phyloP scores from a whole-genome alignment of 768 basidiomycete genomes.

The Lentinula detonsa region DNA sequence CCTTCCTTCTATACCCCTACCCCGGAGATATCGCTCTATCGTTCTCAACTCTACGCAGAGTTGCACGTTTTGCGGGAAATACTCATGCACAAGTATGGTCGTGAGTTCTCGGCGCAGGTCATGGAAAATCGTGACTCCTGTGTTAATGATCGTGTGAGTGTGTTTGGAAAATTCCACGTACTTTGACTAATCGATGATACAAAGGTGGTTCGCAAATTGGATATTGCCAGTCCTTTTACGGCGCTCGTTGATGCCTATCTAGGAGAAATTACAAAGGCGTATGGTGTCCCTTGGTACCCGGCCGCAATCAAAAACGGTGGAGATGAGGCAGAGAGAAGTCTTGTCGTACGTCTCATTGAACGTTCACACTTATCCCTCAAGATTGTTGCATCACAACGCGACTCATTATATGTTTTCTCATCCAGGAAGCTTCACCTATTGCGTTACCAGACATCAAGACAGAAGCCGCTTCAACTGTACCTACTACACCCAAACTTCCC shows the following conservation, averaged over 20 bases:
- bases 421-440: neutral
- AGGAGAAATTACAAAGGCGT: slow-evolving; percentile 83
- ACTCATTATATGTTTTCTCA: neutral
- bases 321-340: slow-evolving; percentile 24
- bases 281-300: slow-evolving; percentile 65
- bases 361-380: neutral
- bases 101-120: slow-evolving; percentile 80
- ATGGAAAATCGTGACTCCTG: slow-evolving; percentile 80
- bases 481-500: slow-evolving; percentile 37
- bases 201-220: slow-evolving; percentile 74
- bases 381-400: neutral
- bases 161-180: slow-evolving; percentile 1
- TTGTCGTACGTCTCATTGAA: slow-evolving; percentile 26
- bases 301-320: slow-evolving; percentile 18
- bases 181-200: neutral
- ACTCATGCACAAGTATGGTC: slow-evolving; percentile 93
- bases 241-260: slow-evolving; percentile 86
- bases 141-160: slow-evolving; percentile 77
- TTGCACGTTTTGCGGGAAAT: slow-evolving; percentile 88
- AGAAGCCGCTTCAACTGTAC: slow-evolving; percentile 13
- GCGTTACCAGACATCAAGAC: slow-evolving; percentile 1
- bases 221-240: slow-evolving; percentile 58
- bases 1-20: neutral
- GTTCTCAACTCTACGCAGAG: slow-evolving; percentile 37
- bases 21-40: neutral